These are phyloP conservation scores for Skeletonema tropicum DNA, from an alignment of 108 stramenopile species.

Conservation along the genomic window DNA sequence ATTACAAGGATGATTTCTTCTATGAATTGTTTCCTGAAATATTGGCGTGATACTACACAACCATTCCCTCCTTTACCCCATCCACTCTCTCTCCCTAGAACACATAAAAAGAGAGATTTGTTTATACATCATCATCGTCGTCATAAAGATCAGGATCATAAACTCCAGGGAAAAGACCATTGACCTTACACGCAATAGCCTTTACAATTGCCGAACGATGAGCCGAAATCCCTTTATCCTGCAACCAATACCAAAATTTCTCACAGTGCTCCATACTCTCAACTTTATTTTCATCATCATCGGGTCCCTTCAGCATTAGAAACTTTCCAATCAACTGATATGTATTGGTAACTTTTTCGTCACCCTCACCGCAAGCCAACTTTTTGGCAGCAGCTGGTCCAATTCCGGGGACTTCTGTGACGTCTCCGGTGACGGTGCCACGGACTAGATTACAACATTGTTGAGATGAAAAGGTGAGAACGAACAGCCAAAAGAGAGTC, in stretches of 20 bases:
- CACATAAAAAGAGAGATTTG: background rate
- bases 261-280: slow-evolving; percentile 92
- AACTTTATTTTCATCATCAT: slow-evolving; percentile 69
- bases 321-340: slow-evolving; percentile 90
- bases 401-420: slow-evolving; percentile 87
- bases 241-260: slow-evolving; percentile 93
- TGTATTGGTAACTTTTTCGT: slow-evolving; percentile 81
- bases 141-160: slow-evolving; percentile 86
- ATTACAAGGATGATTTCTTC: background rate
- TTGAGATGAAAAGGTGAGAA: no score
- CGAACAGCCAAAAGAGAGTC: no score
- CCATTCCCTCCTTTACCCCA: background rate
- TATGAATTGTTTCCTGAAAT: background rate
- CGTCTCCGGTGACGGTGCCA: slow-evolving; percentile 59
- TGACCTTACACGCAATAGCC: slow-evolving; percentile 91
- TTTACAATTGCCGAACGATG: slow-evolving; percentile 94
- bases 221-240: slow-evolving; percentile 82
- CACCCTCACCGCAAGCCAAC: slow-evolving; percentile 59
- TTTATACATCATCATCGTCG: slow-evolving; percentile 66
- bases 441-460: slow-evolving; percentile 3
- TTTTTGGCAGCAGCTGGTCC: slow-evolving; percentile 82
- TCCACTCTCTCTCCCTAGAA: no score
- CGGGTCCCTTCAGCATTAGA: slow-evolving; percentile 92
- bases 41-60: background rate
- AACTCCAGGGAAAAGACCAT: slow-evolving; percentile 86